These are phyloP conservation scores for Kalmusia sp. DNA, from an alignment of 2,329 filamentous ascomycete genomes.

Conservation along the genomic window DNA sequence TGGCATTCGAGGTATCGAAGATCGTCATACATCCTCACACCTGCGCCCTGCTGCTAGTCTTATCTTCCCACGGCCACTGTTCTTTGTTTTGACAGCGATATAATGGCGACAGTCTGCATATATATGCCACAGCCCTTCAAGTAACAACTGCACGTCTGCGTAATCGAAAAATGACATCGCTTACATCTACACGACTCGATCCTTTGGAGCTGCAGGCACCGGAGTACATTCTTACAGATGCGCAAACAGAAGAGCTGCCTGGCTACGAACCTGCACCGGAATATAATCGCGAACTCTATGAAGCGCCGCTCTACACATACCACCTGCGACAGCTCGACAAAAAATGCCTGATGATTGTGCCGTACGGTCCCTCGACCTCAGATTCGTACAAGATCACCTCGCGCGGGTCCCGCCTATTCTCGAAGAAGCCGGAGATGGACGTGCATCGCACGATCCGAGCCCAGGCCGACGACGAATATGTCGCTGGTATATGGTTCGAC, in stretches of 20 bases:
- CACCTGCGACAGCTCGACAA: constrained; percentile 20
- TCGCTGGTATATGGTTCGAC: constrained; percentile 37
- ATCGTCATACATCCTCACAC: not conserved
- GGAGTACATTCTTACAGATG: not conserved
- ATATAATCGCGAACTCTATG: constrained; percentile 16
- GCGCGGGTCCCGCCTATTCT: constrained; percentile 34
- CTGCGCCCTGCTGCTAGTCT: not conserved
- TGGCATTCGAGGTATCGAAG: too few relatives aligned
- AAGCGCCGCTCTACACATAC: constrained; percentile 18
- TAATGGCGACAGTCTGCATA: not conserved
- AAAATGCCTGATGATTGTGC: constrained; percentile 20
- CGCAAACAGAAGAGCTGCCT: constrained; percentile 22
- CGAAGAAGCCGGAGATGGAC: constrained; percentile 43
- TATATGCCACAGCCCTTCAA: constrained; percentile 2
- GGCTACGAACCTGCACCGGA: constrained; percentile 19
- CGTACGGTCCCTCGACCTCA: constrained; percentile 14
- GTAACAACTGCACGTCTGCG: not conserved
- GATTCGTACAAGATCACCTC: constrained; percentile 36
- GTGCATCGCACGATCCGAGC: constrained; percentile 27
- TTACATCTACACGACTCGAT: constrained; percentile 8
- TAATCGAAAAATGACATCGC: constrained; percentile 7
- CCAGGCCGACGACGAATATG: constrained; percentile 23
- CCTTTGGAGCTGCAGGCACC: constrained; percentile 8
- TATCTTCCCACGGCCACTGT: not conserved
- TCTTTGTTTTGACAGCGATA: not conserved